Conservation (phyloP, 1,139 yeast species). For the Sugiyamaella castrensis region DNA sequence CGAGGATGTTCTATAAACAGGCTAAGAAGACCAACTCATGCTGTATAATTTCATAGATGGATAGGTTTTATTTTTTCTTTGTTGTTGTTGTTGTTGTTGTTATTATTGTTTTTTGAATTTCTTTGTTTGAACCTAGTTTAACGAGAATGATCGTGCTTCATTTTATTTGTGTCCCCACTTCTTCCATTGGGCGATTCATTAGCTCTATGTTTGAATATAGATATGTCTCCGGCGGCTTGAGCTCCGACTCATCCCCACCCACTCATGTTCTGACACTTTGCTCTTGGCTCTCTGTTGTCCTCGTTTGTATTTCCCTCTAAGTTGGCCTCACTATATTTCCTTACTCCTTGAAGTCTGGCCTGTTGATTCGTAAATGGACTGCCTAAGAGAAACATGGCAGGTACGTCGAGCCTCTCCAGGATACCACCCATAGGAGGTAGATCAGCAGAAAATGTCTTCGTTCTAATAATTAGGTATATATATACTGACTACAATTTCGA, state of each 20-base stretch:
- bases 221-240: not conserved
- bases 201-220: not conserved
- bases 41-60: constrained; percentile 65
- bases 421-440: no score
- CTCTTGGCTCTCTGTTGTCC: no score
- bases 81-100: constrained; percentile 1
- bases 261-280: no score
- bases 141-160: not conserved
- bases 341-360: no score
- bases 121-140: not conserved
- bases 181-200: not conserved
- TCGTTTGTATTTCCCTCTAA: no score
- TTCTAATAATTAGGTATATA: not conserved
- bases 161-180: not conserved
- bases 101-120: not conserved
- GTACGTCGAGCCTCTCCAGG: no score
- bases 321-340: no score
- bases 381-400: no score
- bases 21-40: constrained; percentile 98
- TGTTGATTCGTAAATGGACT: no score
- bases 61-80: not conserved
- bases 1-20: constrained; percentile 93
- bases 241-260: not conserved
- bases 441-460: no score
- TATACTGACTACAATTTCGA: constrained; percentile 25